Conservation (phyloP, 352 stramenopile species). For the Globisporangium paroecandrum region DNA sequence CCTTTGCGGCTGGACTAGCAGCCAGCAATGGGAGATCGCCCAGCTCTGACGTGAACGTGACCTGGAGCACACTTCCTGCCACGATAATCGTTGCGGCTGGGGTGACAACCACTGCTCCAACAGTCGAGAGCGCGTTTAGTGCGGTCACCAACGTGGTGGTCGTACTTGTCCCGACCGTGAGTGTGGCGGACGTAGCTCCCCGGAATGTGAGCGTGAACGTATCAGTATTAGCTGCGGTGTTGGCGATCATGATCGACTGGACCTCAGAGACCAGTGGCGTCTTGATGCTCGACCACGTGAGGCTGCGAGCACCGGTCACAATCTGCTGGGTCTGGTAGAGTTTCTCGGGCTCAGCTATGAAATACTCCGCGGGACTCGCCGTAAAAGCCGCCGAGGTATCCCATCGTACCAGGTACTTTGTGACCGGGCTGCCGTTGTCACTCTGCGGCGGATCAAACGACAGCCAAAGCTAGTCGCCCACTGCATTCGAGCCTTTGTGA, state of each 20-base stretch:
- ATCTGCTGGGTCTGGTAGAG: slow-evolving; percentile 57
- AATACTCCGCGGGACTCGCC: slow-evolving; percentile 40
- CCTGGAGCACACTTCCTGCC: slow-evolving; percentile 25
- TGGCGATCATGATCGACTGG: slow-evolving; percentile 42
- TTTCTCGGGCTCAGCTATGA: slow-evolving; percentile 45
- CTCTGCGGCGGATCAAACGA: slow-evolving; percentile 63
- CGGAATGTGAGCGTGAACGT: slow-evolving; percentile 60
- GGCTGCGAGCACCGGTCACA: slow-evolving; percentile 41
- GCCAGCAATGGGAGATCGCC: slow-evolving; percentile 44
- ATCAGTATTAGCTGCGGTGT: slow-evolving; percentile 10
- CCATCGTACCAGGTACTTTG: slow-evolving; percentile 64
- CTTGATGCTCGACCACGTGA: slow-evolving; percentile 55
- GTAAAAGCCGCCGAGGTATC: slow-evolving; percentile 56
- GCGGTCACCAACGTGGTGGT: slow-evolving; percentile 24
- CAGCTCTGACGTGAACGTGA: slow-evolving; percentile 58
- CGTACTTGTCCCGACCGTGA: slow-evolving; percentile 40
- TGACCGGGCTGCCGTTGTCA: slow-evolving; percentile 66
- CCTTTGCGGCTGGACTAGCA: slow-evolving; percentile 8
- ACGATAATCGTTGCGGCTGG: slow-evolving; percentile 22
- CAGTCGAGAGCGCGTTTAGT: slow-evolving; percentile 37
- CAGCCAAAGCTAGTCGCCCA: slow-evolving; percentile 70
- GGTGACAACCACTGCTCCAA: slow-evolving; percentile 45
- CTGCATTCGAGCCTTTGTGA: slow-evolving; percentile 61
- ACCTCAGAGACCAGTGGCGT: slow-evolving; percentile 31
- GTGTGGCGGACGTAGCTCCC: slow-evolving; percentile 23